Percentiles rank a stretch among this genome's conserved stretches.
These are phyloP conservation scores for Acanthamoeba culbertsoni DNA, from an alignment of 208 protist genomes.

Conservation along the genomic window DNA sequence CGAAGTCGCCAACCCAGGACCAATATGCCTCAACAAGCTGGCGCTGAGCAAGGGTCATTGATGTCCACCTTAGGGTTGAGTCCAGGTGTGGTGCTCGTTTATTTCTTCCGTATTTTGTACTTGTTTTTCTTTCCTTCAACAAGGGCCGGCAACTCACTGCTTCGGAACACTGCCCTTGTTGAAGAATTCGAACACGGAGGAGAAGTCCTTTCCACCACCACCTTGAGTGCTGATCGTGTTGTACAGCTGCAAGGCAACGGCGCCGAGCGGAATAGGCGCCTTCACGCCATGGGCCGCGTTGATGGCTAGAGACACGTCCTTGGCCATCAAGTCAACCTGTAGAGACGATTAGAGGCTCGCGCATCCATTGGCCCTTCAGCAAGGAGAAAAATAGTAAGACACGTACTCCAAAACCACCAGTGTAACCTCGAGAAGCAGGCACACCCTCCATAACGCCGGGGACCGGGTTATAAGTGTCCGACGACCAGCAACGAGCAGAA, in stretches of 20 bases:
- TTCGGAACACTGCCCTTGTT: background rate
- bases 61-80: too few relatives aligned
- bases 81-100: too few relatives aligned
- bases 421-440: slow-evolving; percentile 73
- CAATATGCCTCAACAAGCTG: too few relatives aligned
- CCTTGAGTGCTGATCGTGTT: slow-evolving; percentile 68
- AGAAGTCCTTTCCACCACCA: slow-evolving; percentile 80
- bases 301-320: slow-evolving; percentile 86
- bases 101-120: too few relatives aligned
- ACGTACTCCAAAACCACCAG: slow-evolving; percentile 65
- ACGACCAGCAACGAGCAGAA: slow-evolving; percentile 86
- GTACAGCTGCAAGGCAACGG: slow-evolving; percentile 73
- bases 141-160: background rate
- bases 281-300: slow-evolving; percentile 74
- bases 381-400: background rate
- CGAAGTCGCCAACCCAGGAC: too few relatives aligned
- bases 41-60: too few relatives aligned
- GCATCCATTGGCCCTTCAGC: background rate
- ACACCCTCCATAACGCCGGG: slow-evolving; percentile 86
- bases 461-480: slow-evolving; percentile 88
- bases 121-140: too few relatives aligned
- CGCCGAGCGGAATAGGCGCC: slow-evolving; percentile 72
- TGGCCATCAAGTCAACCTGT: slow-evolving; percentile 82
- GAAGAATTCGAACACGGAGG: slow-evolving; percentile 75
- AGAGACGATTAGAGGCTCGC: background rate